Evolutionary conservation across 2,329 filamentous ascomycete genomes (phyloP).

Genomic region (Mycogone perniciosa): DNA sequence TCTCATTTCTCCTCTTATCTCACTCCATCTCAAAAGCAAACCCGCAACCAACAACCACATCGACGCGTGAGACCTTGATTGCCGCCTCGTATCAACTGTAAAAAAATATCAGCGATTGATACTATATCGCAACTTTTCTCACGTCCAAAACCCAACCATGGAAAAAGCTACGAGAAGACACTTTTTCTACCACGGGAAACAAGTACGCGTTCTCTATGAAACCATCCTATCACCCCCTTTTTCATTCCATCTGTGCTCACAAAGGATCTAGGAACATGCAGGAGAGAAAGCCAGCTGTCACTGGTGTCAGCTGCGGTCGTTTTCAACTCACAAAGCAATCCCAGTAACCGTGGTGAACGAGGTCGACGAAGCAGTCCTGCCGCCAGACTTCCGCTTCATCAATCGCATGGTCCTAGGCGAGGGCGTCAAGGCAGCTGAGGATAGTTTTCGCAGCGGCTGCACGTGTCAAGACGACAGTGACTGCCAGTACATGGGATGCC

Average conservation of each 20-base stretch:
- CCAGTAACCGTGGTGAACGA: constrained; percentile 61
- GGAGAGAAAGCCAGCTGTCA: constrained; percentile 45
- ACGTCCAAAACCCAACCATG: constrained; percentile 28
- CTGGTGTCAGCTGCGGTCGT: constrained; percentile 54
- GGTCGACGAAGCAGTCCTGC: constrained; percentile 49
- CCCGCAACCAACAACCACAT: not conserved
- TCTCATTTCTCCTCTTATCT: too few relatives aligned
- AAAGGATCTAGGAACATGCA: constrained; percentile 13
- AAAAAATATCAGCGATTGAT: not conserved
- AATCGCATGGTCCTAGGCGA: constrained; percentile 51
- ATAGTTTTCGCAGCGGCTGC: constrained; percentile 63
- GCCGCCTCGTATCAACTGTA: not conserved
- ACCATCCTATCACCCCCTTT: not conserved
- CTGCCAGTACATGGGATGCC: constrained; percentile 62
- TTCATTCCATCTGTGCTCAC: not conserved
- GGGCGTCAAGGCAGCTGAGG: constrained; percentile 54
- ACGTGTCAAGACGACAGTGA: constrained; percentile 54
- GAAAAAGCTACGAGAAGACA: constrained; percentile 40
- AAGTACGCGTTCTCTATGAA: constrained; percentile 14
- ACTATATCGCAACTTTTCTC: not conserved
- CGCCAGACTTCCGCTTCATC: constrained; percentile 63
- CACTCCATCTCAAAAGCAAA: not conserved
- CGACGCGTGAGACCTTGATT: too few relatives aligned
- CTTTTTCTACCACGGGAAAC: constrained; percentile 44
- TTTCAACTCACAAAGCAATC: constrained; percentile 40